phyloP scores from a whole-genome alignment of 1,284 basidiomycete species.

The Polyporus tsugae region DNA sequence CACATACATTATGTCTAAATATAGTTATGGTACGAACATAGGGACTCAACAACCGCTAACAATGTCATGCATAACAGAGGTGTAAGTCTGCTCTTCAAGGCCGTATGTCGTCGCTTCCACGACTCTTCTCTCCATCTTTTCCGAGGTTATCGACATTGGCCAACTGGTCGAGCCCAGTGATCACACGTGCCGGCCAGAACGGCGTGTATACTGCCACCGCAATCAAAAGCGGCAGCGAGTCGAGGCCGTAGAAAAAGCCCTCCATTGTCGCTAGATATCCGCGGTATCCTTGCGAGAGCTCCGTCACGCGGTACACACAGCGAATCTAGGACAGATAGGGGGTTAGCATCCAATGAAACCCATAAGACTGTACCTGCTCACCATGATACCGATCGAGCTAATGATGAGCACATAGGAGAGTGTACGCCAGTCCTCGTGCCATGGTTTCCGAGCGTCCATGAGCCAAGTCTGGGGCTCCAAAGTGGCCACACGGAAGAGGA shows the following conservation, averaged over 20 bases:
- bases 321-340: constrained; percentile 56
- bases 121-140: constrained; percentile 2
- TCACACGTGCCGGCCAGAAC: constrained; percentile 70
- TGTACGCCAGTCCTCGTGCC: constrained; percentile 68
- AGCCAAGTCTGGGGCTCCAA: constrained; percentile 57
- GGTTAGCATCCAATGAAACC: too few species aligned
- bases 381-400: constrained; percentile 74
- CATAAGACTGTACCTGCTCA: constrained; percentile 8
- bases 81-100: background rate
- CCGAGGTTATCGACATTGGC: constrained; percentile 14
- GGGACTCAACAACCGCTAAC: background rate
- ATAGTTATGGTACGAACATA: background rate
- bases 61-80: background rate
- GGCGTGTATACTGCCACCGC: constrained; percentile 63
- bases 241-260: constrained; percentile 69
- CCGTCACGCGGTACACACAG: constrained; percentile 72
- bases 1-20: background rate
- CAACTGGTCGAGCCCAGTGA: constrained; percentile 38
- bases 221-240: constrained; percentile 71
- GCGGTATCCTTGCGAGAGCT: constrained; percentile 70
- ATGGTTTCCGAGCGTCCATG: constrained; percentile 48
- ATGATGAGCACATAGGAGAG: constrained; percentile 61
- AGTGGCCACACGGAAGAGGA: constrained; percentile 60
- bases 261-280: constrained; percentile 65
- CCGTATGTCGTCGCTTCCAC: constrained; percentile 19